Evolutionary conservation across 140 eudicot genomes (phyloP), one percentile per base, ranked within the genome.

Genomic region (Bidens hawaiensis): DNA sequence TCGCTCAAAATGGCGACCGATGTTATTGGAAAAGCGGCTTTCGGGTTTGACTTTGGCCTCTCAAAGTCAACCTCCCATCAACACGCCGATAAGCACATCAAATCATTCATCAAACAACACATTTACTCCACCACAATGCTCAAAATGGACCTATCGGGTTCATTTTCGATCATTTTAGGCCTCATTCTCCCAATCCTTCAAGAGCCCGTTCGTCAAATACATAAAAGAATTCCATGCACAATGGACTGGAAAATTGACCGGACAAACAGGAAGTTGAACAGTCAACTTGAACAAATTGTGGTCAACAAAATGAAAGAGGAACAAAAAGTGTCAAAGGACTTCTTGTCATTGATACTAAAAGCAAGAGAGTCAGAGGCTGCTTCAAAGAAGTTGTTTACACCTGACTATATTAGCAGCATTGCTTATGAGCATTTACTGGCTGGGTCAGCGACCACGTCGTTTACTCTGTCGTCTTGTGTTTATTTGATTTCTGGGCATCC

Each of bases 21-120:
- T 55, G 82, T 93, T n/a, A 88, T 93, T 9, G 99, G 99, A 21
- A 69, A 85, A 71, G 96, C 99, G 3, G 95, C 99, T 14, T 93
- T 93, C 66, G 96, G 96, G 1, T 88, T 82, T 45, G 79, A 93
- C 64, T 93, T 93, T 62, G 87, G 99, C 52, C 86, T 88, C 60
- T 85, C 99, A 11, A 93, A 85, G 43, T 79, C 87, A 16, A 65
- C 41, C 61, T 52, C 48, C 23, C 68, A 59, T 28, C 68, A 69
- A 16, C 65, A 76, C 12, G 66, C 74, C 5, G 68, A 80, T 70
- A 54, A 57, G 14, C 78, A 81, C 31, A 80, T 71, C 27, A 77
- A 81, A 14, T 86, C 85, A 1, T 88, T 93, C 75, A 77, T 88
- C 69, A 77, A 74, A 75, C 85, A 88, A 56, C 99, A 93, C 77